Conservation (phyloP, 768 basidiomycete genomes). For the Tricholoma bakamatsutake region DNA sequence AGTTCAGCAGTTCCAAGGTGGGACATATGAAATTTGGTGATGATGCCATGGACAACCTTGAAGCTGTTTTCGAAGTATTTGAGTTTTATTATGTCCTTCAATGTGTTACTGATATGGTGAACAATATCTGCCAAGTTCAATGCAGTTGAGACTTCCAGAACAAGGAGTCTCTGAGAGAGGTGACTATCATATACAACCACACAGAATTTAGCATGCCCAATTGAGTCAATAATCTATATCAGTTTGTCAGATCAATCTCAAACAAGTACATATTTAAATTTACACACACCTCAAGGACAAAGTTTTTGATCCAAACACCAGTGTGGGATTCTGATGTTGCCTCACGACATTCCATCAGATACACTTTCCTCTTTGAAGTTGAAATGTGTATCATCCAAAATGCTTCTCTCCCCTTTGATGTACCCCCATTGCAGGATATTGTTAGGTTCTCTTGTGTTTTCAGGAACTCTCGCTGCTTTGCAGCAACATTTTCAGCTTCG, state of each 20-base stretch:
- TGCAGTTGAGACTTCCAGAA: conserved; percentile 7
- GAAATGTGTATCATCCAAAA: conserved; percentile 28
- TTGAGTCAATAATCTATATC: conserved; percentile 10
- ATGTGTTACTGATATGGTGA: conserved; percentile 19
- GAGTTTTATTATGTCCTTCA: conserved; percentile 12
- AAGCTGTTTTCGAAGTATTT: conserved; percentile 11
- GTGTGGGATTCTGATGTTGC: conserved; percentile 23
- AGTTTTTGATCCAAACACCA: conserved; percentile 16
- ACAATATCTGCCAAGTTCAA: conserved; percentile 11
- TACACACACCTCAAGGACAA: conserved; percentile 5
- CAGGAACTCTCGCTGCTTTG: conserved; percentile 7
- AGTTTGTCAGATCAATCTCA: neutral
- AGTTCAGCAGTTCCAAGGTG: conserved; percentile 1
- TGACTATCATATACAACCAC: conserved; percentile 19
- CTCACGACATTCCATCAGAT: conserved; percentile 21
- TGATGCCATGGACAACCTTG: neutral
- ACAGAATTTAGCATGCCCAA: conserved; percentile 18
- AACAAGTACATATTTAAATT: neutral
- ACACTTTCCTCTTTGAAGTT: conserved; percentile 19
- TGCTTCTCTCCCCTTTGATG: conserved; percentile 18
- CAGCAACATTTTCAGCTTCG: conserved; percentile 10
- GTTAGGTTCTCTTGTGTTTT: conserved; percentile 2
- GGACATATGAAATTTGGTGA: conserved; percentile 1
- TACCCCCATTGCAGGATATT: conserved; percentile 6
- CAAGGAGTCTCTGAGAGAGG: conserved; percentile 6